phyloP scores from a whole-genome alignment of 225 moss, liverwort and hornwort genomes.

The Ulota crispa region DNA sequence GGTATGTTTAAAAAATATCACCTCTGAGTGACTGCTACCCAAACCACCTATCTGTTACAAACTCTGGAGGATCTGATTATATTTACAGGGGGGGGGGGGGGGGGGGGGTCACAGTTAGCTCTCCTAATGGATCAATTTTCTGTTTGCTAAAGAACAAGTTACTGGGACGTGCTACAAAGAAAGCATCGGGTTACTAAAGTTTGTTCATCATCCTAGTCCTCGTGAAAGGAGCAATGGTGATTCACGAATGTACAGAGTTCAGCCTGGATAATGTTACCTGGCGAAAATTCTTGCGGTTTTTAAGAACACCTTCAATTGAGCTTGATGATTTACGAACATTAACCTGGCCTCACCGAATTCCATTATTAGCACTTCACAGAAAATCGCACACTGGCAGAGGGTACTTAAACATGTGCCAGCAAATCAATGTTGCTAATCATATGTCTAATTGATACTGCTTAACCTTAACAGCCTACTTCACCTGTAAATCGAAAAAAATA shows the following conservation, averaged over 20 bases:
- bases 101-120: neutral
- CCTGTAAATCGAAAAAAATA: neutral
- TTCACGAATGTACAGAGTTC: neutral
- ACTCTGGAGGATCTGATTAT: neutral
- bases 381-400: neutral
- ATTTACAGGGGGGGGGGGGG: neutral
- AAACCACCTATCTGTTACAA: neutral
- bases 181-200: neutral
- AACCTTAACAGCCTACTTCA: neutral
- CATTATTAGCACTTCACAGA: slow-evolving; percentile 12
- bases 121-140: neutral
- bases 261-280: slow-evolving; percentile 40
- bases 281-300: slow-evolving; percentile 67
- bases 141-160: neutral
- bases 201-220: neutral
- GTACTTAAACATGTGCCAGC: neutral
- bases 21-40: neutral
- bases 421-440: slow-evolving; percentile 1
- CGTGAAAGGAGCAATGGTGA: neutral
- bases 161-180: neutral
- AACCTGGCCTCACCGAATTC: slow-evolving; percentile 31
- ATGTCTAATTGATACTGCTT: neutral
- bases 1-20: neutral
- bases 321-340: slow-evolving; percentile 40
- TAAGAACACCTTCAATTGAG: slow-evolving; percentile 56